Evolutionary conservation across 1,284 basidiomycete species (phyloP).

Genomic region (Ustilago cynodontis): DNA sequence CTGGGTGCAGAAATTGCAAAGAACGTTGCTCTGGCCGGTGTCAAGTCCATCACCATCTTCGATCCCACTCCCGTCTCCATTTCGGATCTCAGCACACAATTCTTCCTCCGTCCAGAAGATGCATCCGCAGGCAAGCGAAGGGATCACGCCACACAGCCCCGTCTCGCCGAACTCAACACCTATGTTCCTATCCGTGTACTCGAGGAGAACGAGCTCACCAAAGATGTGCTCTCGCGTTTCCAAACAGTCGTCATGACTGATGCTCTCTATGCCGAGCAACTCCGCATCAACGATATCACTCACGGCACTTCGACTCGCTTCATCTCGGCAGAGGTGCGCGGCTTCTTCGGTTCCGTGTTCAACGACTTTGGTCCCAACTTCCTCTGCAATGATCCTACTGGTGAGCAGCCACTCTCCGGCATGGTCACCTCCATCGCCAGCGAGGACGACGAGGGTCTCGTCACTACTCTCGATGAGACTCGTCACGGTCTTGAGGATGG

Average conservation of each 20-base stretch:
- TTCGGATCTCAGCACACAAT: slow-evolving; percentile 93
- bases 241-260: slow-evolving; percentile 88
- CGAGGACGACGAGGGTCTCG: slow-evolving; percentile 81
- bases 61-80: slow-evolving; percentile 89
- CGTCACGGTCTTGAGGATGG: slow-evolving; percentile 98
- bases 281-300: slow-evolving; percentile 90
- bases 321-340: slow-evolving; percentile 90
- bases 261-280: slow-evolving; percentile 81
- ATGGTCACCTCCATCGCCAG: slow-evolving; percentile 84
- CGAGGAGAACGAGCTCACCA: slow-evolving; percentile 57
- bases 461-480: slow-evolving; percentile 96
- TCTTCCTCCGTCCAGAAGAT: slow-evolving; percentile 91
- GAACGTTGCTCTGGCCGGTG: slow-evolving; percentile 93
- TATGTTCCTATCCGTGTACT: slow-evolving; percentile 91
- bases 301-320: slow-evolving; percentile 80
- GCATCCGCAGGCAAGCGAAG: slow-evolving; percentile 77
- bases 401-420: slow-evolving; percentile 90
- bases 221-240: slow-evolving; percentile 58
- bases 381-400: slow-evolving; percentile 92
- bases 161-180: slow-evolving; percentile 92
- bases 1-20: slow-evolving; percentile 98
- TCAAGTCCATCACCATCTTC: slow-evolving; percentile 96
- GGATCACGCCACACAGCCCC: slow-evolving; percentile 86
- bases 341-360: slow-evolving; percentile 95
- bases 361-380: slow-evolving; percentile 97